Conservation (phyloP, 345 rosid genomes). For the Toxicodendron radicans region DNA sequence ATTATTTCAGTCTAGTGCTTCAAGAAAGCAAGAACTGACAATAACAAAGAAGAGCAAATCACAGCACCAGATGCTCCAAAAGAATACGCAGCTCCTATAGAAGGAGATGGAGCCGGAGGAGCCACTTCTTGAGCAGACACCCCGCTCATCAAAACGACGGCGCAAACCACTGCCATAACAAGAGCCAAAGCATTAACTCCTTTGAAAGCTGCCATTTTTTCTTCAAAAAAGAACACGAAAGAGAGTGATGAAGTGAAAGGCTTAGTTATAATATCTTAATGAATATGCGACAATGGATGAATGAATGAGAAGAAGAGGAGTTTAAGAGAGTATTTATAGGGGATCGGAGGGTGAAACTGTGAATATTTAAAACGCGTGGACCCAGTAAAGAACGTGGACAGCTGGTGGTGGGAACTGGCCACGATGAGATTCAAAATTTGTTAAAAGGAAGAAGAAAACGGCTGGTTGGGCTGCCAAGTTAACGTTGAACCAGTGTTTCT, state of each 20-base stretch:
- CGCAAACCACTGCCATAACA: constrained; percentile 3
- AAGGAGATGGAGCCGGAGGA: constrained; percentile 23
- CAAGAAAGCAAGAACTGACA: constrained; percentile 34
- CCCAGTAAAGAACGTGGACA: constrained; percentile 19
- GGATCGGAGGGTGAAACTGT: neutral
- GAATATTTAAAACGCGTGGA: constrained; percentile 6
- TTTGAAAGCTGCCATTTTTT: neutral
- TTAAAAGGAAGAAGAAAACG: constrained; percentile 10
- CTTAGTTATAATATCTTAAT: too few relatives aligned
- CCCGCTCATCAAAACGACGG: neutral
- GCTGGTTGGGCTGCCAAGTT: neutral
- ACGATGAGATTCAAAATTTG: neutral
- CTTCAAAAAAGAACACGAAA: neutral
- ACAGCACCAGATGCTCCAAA: constrained; percentile 29
- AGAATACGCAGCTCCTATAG: constrained; percentile 34
- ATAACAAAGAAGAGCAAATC: constrained; percentile 33
- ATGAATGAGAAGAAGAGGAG: neutral
- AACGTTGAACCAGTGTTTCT: neutral
- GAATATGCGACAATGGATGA: neutral
- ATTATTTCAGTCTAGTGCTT: constrained; percentile 2
- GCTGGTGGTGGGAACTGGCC: constrained; percentile 19
- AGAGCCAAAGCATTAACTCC: constrained; percentile 2
- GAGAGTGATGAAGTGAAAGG: neutral
- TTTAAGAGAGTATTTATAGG: neutral
- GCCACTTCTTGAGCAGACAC: constrained; percentile 26